These are phyloP conservation scores for Pleurotus tuoliensis DNA, from an alignment of 768 basidiomycete species.

Conservation along the genomic window DNA sequence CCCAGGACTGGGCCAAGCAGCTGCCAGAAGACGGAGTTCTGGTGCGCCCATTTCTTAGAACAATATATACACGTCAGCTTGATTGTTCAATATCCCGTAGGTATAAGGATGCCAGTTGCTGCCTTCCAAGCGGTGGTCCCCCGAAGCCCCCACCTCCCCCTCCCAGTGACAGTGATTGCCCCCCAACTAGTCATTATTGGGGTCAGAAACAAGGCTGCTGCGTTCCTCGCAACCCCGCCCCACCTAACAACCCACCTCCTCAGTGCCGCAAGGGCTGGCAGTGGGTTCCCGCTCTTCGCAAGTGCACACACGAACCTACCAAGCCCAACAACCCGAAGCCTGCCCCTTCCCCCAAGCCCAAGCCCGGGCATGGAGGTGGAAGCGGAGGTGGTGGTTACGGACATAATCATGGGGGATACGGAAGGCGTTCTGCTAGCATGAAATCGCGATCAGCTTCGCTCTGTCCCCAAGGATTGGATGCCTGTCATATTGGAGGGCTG, in stretches of 20 bases:
- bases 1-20: constrained; percentile 10
- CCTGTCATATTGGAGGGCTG: constrained; percentile 49
- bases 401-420: constrained; percentile 18
- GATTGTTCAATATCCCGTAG: constrained; percentile 13
- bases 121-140: constrained; percentile 19
- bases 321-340: constrained; percentile 21
- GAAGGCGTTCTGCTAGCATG: constrained; percentile 8
- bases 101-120: constrained; percentile 27
- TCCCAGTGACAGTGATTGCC: constrained; percentile 10
- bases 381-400: constrained; percentile 15
- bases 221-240: constrained; percentile 41
- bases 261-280: constrained; percentile 42
- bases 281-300: constrained; percentile 41
- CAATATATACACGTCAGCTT: not conserved
- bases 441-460: constrained; percentile 35
- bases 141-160: constrained; percentile 6
- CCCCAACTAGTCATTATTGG: constrained; percentile 10
- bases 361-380: constrained; percentile 13
- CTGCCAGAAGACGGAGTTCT: constrained; percentile 24
- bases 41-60: constrained; percentile 12
- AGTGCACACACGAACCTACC: constrained; percentile 32
- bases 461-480: constrained; percentile 52
- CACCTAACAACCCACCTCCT: constrained; percentile 39
- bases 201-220: constrained; percentile 40
- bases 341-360: constrained; percentile 35